Evolutionary conservation across 2,329 filamentous ascomycete genomes (phyloP).

Genomic region (Ophiostoma montium): DNA sequence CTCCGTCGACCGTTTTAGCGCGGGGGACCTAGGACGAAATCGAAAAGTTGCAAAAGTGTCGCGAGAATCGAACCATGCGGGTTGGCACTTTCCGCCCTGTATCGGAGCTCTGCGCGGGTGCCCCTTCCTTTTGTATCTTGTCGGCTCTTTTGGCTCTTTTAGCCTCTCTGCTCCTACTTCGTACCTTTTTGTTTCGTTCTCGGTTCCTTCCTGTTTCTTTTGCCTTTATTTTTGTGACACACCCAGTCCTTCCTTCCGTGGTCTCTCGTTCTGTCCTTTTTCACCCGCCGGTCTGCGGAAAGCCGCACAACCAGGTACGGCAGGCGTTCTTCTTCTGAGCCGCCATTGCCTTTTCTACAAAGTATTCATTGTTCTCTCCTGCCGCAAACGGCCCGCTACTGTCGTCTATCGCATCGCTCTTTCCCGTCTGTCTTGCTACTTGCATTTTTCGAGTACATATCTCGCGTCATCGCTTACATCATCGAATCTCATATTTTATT

Average conservation of each 20-base stretch:
- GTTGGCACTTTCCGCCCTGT: slow-evolving; percentile 10
- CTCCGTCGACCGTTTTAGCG: slow-evolving; percentile 2
- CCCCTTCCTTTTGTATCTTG: neutral
- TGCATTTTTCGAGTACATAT: too few species aligned
- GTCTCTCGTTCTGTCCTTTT: too few species aligned
- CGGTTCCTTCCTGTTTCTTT: neutral
- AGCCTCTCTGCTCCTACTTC: too few species aligned
- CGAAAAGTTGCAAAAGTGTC: slow-evolving; percentile 2
- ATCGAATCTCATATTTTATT: neutral
- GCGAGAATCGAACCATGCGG: slow-evolving; percentile 13
- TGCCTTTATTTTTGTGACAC: neutral
- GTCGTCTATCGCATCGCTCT: slow-evolving; percentile 4
- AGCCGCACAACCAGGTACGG: too few species aligned
- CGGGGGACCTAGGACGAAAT: slow-evolving; percentile 1
- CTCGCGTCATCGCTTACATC: slow-evolving; percentile 2
- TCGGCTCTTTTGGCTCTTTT: neutral
- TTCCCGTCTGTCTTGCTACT: too few species aligned
- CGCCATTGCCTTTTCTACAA: neutral
- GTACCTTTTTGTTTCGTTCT: neutral
- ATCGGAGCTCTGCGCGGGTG: slow-evolving; percentile 6
- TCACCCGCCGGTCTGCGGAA: neutral
- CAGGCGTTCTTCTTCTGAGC: neutral
- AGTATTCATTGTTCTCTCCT: neutral
- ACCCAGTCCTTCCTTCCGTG: too few species aligned
- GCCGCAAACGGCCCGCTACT: neutral